A percentile compares a stretch with the other conserved stretches of the same genome.
Conservation (phyloP, 129 eudicot species). For the Flaveria linearis region DNA sequence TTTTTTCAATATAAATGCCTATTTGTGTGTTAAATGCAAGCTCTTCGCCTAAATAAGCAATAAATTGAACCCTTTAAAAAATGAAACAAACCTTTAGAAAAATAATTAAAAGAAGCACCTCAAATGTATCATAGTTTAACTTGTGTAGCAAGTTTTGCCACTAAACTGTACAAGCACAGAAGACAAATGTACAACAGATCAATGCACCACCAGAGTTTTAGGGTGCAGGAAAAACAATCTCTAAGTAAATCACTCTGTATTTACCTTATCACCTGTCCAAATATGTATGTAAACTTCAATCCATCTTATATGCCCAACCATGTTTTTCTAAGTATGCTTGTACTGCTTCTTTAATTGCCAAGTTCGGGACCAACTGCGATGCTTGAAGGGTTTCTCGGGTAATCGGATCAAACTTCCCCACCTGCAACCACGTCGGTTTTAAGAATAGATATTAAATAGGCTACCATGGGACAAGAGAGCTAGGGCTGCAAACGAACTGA, state of each 20-base stretch:
- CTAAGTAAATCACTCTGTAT: constrained; percentile 11
- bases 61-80: no score
- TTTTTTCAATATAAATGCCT: no score
- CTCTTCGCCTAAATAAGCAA: not conserved
- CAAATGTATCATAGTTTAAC: not conserved
- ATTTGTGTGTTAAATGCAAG: no score
- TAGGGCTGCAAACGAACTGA: no score
- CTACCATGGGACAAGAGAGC: no score
- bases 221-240: constrained; percentile 24
- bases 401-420: constrained; percentile 83
- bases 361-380: constrained; percentile 69
- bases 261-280: constrained; percentile 15
- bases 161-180: constrained; percentile 14
- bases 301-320: constrained; percentile 86
- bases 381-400: constrained; percentile 64
- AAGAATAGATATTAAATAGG: not conserved
- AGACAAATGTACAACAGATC: constrained; percentile 24
- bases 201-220: constrained; percentile 22
- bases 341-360: constrained; percentile 94
- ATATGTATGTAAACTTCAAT: constrained; percentile 29
- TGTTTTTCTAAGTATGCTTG: constrained; percentile 63
- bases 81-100: no score
- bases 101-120: not conserved
- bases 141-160: not conserved
- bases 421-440: constrained; percentile 39